Conservation (phyloP, 2,329 filamentous ascomycete genomes). For the Scortechinia acanthostroma region DNA sequence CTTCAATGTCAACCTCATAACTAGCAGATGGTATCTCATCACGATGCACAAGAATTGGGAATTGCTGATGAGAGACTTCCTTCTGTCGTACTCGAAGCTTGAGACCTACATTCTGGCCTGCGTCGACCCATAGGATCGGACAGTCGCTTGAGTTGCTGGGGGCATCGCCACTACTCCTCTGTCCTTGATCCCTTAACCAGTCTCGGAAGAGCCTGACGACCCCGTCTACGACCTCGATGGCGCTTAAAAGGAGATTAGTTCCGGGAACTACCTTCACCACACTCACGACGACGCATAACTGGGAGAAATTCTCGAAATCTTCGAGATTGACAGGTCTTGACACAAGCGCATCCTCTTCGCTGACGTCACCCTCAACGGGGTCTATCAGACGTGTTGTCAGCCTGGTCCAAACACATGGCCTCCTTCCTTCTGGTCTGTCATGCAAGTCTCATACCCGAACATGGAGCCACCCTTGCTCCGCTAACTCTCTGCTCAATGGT, state of each 20-base stretch:
- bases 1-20: background rate
- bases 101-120: conserved; percentile 56
- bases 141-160: conserved; percentile 17
- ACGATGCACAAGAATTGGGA: background rate
- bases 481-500: conserved; percentile 25
- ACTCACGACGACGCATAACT: conserved; percentile 63
- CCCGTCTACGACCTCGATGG: conserved; percentile 59
- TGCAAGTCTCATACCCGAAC: conserved; percentile 27
- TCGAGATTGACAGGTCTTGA: conserved; percentile 60
- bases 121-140: conserved; percentile 62
- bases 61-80: conserved; percentile 16
- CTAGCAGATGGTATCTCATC: background rate
- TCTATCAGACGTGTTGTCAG: conserved; percentile 9
- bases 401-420: background rate
- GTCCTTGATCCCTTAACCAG: conserved; percentile 45
- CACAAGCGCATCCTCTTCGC: conserved; percentile 31
- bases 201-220: conserved; percentile 66
- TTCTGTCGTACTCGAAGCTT: conserved; percentile 56
- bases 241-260: conserved; percentile 54
- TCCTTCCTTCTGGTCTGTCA: background rate
- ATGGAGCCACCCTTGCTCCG: no score
- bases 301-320: conserved; percentile 65
- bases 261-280: conserved; percentile 57
- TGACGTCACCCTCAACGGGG: conserved; percentile 8
- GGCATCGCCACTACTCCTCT: conserved; percentile 10